Percentiles rank a stretch among this genome's conserved stretches.
Evolutionary conservation across 768 basidiomycete genomes (phyloP).

Genomic region (Leucocoprinus sp.): DNA sequence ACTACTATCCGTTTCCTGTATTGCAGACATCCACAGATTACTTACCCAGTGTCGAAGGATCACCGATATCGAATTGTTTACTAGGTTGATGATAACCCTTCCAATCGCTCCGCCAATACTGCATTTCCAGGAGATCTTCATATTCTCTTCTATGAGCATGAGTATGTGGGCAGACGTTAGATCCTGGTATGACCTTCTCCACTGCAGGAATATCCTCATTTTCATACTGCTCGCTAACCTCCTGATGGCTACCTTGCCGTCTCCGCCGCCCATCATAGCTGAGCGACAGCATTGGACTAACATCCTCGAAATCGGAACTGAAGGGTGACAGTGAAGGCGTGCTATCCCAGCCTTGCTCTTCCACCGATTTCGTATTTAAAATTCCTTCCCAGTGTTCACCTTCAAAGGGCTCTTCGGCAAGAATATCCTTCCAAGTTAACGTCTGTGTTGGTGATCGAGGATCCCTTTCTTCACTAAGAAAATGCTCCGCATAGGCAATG

Average conservation of each 20-base stretch:
- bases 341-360: conserved; percentile 44
- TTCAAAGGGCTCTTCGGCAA: conserved; percentile 77
- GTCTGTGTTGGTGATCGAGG: conserved; percentile 31
- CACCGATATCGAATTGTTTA: conserved; percentile 51
- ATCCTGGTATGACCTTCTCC: not conserved
- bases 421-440: conserved; percentile 72
- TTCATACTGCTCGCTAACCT: not conserved
- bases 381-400: conserved; percentile 81
- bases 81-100: conserved; percentile 33
- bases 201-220: not conserved
- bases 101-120: conserved; percentile 75
- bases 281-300: conserved; percentile 24
- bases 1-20: not conserved
- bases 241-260: not conserved
- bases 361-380: conserved; percentile 26
- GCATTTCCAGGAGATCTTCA: conserved; percentile 53
- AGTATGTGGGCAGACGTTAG: conserved; percentile 21
- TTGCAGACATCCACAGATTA: not conserved
- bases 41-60: conserved; percentile 66
- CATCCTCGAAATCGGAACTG: conserved; percentile 43
- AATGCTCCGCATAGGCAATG: conserved; percentile 43
- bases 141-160: conserved; percentile 44
- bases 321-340: conserved; percentile 64
- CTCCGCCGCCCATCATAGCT: conserved; percentile 15
- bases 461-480: conserved; percentile 38